Conservation (phyloP, 495 filamentous ascomycete species). For the Astrothelium subdiscretum region DNA sequence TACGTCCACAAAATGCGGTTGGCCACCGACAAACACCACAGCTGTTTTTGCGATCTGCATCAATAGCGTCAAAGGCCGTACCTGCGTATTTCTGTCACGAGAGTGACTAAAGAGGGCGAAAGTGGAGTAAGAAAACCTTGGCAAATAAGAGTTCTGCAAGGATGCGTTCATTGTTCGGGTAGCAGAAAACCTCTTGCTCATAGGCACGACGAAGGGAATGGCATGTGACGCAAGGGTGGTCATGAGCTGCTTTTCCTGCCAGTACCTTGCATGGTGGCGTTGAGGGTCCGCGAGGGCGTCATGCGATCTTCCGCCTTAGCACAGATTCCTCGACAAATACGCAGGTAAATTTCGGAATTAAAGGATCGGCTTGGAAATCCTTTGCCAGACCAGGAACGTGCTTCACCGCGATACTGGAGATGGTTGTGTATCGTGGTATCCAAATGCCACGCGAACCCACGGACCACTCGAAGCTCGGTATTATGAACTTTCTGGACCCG, state of each 20-base stretch:
- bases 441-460: not conserved
- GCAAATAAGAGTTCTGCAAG: not conserved
- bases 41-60: not conserved
- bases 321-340: not conserved
- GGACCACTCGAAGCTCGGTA: not conserved
- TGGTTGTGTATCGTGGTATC: not conserved
- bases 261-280: slow-evolving; percentile 1
- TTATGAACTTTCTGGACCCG: not conserved
- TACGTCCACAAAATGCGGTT: not conserved
- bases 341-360: not conserved
- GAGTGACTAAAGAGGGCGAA: not conserved
- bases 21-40: not conserved
- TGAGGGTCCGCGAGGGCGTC: not conserved
- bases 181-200: not conserved
- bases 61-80: not conserved
- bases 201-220: not conserved
- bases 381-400: not conserved
- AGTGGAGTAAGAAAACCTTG: not conserved
- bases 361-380: not conserved
- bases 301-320: not conserved
- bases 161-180: not conserved
- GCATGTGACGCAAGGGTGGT: not conserved
- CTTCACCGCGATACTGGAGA: not conserved
- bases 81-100: not conserved
- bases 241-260: not conserved